Evolutionary conservation across 768 basidiomycete genomes (phyloP).

Genomic region (Naganishia randhawae): DNA sequence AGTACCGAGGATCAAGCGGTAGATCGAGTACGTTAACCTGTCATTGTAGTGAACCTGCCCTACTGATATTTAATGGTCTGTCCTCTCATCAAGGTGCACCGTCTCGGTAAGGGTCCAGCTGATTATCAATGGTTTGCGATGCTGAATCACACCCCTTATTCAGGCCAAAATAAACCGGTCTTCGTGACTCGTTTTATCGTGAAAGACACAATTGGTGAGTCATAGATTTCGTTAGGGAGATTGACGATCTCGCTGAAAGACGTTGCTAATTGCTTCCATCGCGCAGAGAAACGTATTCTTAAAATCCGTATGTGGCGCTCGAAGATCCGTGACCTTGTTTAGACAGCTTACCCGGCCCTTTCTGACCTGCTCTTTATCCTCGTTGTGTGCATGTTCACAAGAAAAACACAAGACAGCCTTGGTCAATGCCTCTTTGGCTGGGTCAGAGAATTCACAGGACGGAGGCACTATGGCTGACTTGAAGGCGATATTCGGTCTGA

Average conservation of each 20-base stretch:
- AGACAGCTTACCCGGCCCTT: neutral
- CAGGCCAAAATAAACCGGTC: conserved; percentile 49
- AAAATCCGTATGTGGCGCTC: conserved; percentile 43
- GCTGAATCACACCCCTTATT: neutral
- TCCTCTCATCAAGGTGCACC: neutral
- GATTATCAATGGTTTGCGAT: too few species aligned
- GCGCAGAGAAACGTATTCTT: conserved; percentile 42
- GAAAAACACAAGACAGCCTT: conserved; percentile 48
- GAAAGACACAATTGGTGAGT: conserved; percentile 42
- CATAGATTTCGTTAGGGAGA: neutral
- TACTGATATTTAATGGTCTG: neutral
- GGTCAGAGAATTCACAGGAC: conserved; percentile 35
- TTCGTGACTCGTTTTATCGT: conserved; percentile 50
- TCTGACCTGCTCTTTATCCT: neutral
- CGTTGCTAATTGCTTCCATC: neutral
- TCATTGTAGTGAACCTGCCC: too few species aligned
- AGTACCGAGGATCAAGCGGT: conserved; percentile 50
- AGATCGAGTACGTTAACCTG: conserved; percentile 41
- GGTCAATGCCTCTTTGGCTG: conserved; percentile 47
- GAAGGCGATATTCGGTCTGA: conserved; percentile 48
- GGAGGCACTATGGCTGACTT: conserved; percentile 46
- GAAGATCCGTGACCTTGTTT: neutral
- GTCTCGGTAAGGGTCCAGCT: neutral
- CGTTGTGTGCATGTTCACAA: conserved; percentile 1
- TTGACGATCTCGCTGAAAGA: neutral